Conservation (phyloP, 208 protist species). For the Leishmania arabica region DNA sequence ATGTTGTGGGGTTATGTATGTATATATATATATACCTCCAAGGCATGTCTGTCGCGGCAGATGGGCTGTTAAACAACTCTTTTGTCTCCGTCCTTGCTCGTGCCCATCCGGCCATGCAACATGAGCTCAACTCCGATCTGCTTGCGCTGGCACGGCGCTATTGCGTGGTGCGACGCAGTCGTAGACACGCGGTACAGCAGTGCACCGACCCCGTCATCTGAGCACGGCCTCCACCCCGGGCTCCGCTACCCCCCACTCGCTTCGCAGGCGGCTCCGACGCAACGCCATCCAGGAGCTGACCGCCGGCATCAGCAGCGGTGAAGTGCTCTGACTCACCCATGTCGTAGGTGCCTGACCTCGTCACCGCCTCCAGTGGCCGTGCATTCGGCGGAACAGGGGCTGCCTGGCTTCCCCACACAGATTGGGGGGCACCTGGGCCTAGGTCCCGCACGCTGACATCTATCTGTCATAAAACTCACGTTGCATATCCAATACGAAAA, state of each 20-base stretch:
- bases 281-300: background rate
- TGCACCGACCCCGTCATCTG: too few species aligned
- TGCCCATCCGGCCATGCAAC: background rate
- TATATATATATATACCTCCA: too few species aligned
- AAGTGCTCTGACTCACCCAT: background rate
- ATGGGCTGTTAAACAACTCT: background rate
- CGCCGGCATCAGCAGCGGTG: background rate
- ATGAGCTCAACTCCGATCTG: background rate
- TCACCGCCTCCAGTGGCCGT: background rate
- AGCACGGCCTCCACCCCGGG: too few species aligned
- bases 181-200: background rate
- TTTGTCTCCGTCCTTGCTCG: background rate
- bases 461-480: too few species aligned
- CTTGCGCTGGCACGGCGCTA: too few species aligned
- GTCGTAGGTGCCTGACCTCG: background rate
- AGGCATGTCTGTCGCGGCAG: background rate
- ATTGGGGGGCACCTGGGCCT: too few species aligned
- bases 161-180: too few species aligned
- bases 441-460: background rate
- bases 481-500: too few species aligned
- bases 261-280: background rate
- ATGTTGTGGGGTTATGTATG: background rate
- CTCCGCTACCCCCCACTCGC: too few species aligned
- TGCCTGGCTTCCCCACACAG: background rate
- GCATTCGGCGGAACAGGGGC: background rate